Percentiles rank a stretch among this genome's conserved stretches.
These are phyloP conservation scores for Middelhovenomyces tepae DNA, from an alignment of 805 yeast species.

Conservation along the genomic window DNA sequence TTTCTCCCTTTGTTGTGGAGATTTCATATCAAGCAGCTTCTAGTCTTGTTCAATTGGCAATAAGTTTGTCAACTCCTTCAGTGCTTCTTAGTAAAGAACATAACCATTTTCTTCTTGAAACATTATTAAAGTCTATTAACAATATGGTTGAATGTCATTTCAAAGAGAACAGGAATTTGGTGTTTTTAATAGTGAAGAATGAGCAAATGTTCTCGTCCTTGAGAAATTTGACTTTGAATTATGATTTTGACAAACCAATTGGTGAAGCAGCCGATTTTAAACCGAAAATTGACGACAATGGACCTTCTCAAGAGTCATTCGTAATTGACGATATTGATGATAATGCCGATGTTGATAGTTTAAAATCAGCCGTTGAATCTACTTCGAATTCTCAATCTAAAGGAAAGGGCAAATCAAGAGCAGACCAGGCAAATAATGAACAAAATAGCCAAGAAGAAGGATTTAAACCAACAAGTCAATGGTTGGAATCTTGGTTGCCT, in stretches of 20 bases:
- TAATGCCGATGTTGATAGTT: conserved; percentile 3
- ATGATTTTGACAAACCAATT: conserved; percentile 3
- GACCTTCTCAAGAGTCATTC: conserved; percentile 1
- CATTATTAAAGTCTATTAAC: conserved; percentile 16
- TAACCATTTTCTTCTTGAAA: conserved; percentile 17
- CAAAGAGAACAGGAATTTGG: conserved; percentile 19
- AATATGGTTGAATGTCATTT: conserved; percentile 20
- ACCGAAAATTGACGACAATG: background rate
- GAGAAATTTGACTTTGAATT: conserved; percentile 9
- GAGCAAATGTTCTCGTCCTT: conserved; percentile 16
- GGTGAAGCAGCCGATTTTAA: conserved; percentile 1
- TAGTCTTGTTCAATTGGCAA: conserved; percentile 20
- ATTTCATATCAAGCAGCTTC: conserved; percentile 23
- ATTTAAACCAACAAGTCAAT: conserved; percentile 45
- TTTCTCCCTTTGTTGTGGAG: conserved; percentile 23
- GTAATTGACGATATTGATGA: conserved; percentile 8
- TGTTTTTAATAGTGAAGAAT: conserved; percentile 20
- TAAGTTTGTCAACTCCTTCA: conserved; percentile 17
- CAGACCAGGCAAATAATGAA: too few species aligned
- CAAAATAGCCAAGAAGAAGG: conserved; percentile 24
- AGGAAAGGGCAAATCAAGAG: conserved; percentile 13
- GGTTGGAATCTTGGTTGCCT: conserved; percentile 49
- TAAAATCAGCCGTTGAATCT: conserved; percentile 1
- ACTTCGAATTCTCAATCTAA: background rate
- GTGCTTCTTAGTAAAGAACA: conserved; percentile 16